Evolutionary conservation across 2,329 filamentous ascomycete genomes (phyloP).

Genomic region (Exserohilum rostratum): DNA sequence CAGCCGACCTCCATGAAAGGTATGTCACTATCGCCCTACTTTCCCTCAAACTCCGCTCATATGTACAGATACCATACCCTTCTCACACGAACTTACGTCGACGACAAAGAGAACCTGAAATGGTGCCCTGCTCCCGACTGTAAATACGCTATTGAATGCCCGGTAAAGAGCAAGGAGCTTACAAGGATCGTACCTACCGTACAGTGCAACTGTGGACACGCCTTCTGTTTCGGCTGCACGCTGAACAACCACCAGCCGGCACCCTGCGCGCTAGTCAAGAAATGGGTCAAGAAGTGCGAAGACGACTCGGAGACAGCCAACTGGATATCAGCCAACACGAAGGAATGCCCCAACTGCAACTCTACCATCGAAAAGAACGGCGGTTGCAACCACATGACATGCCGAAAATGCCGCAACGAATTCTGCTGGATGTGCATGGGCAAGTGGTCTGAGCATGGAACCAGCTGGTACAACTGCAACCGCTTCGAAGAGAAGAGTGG

Average conservation of each 20-base stretch:
- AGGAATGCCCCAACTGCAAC: slow-evolving; percentile 94
- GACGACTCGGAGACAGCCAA: slow-evolving; percentile 98
- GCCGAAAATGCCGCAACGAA: slow-evolving; percentile 91
- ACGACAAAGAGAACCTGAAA: slow-evolving; percentile 92
- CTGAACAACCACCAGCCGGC: slow-evolving; percentile 90
- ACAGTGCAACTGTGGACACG: slow-evolving; percentile 79
- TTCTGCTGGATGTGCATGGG: slow-evolving; percentile 99
- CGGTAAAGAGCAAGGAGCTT: slow-evolving; percentile 85
- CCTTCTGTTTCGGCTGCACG: slow-evolving; percentile 95
- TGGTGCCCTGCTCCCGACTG: slow-evolving; percentile 99
- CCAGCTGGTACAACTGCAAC: slow-evolving; percentile 99
- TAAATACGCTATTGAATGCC: slow-evolving; percentile 87
- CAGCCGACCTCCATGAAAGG: slow-evolving; percentile 62
- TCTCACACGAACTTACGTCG: slow-evolving; percentile 91
- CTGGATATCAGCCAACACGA: slow-evolving; percentile 99
- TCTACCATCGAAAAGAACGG: slow-evolving; percentile 99
- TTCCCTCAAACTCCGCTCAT: slow-evolving; percentile 14
- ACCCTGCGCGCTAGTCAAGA: slow-evolving; percentile 88
- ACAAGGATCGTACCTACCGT: slow-evolving; percentile 88
- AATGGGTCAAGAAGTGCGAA: slow-evolving; percentile 97
- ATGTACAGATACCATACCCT: slow-evolving; percentile 76
- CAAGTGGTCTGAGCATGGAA: slow-evolving; percentile 96
- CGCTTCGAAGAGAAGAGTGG: slow-evolving; percentile 96
- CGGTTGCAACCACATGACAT: slow-evolving; percentile 98
- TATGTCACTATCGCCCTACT: slow-evolving; percentile 37